Conservation (phyloP, 371 early-diverging fungal genomes). For the Chytridium lagenaria region DNA sequence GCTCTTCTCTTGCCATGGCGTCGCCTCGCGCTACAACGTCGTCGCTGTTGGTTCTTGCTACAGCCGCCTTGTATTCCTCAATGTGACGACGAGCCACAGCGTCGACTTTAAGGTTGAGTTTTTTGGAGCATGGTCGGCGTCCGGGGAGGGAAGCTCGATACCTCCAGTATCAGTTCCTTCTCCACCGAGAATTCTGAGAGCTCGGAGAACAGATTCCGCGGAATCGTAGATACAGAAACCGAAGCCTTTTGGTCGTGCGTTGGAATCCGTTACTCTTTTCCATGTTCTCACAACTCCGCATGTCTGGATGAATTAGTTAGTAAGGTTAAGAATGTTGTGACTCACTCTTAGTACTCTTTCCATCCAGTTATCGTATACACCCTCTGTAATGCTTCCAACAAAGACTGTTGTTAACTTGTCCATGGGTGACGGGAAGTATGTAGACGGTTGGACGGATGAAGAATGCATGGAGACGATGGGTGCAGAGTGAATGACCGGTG, state of each 20-base stretch:
- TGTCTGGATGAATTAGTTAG: conserved; percentile 49
- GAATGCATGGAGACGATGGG: background rate
- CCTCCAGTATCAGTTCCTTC: conserved; percentile 44
- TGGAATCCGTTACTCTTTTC: conserved; percentile 75
- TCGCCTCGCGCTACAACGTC: conserved; percentile 15
- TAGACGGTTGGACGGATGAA: background rate
- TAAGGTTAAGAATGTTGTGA: conserved; percentile 5
- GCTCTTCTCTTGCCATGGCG: conserved; percentile 5
- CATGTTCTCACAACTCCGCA: conserved; percentile 70
- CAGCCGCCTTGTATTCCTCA: conserved; percentile 59
- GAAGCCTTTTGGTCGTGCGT: conserved; percentile 75
- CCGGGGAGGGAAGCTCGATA: conserved; percentile 62
- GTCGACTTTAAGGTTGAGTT: conserved; percentile 68
- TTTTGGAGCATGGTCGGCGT: conserved; percentile 45
- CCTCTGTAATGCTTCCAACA: conserved; percentile 76
- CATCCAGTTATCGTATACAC: conserved; percentile 74
- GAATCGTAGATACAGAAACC: conserved; percentile 83
- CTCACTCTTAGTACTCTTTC: conserved; percentile 72
- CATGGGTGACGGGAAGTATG: conserved; percentile 7
- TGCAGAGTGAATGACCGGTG: background rate
- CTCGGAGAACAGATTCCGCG: conserved; percentile 69
- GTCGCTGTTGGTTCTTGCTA: conserved; percentile 8
- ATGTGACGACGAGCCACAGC: conserved; percentile 70
- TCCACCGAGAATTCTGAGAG: conserved; percentile 74
- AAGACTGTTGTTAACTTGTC: conserved; percentile 77